Evolutionary conservation across 495 filamentous ascomycete species (phyloP), one percentile per base, ranked within the genome.

Genomic region (Tuber microsphaerosporum): DNA sequence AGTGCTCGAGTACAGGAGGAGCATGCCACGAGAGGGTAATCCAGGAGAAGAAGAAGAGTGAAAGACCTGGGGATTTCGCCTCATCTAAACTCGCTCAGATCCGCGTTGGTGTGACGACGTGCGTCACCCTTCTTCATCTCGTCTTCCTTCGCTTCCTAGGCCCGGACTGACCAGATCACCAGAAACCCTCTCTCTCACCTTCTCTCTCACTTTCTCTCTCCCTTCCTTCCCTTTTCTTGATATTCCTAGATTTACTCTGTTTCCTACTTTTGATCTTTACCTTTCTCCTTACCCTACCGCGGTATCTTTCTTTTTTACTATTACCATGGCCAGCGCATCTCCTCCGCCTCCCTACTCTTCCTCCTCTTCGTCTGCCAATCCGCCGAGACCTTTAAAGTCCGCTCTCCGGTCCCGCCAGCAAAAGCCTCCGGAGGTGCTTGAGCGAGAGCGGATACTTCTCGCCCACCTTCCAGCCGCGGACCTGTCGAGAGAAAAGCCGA

Each of bases 371-470:
- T 74, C 77, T 26, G 56, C 69, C 56, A 70, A 71, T 69, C 79
- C 69, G 69, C 75, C 19, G 81, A 83, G 79, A 65, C 77, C 68
- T 72, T 77, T 26, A 51, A 73, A 75, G 69, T 61, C 76, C 75
- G 74, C 70, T 26, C 77, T 82, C 8, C 75, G 81, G n/a, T 75
- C 83, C 71, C 83, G 37, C n/a, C 7, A 42, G 8, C 72, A 75
- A 51, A 81, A 78, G 45, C 37, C 74, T 1, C 3, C 73, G 17
- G 79, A 81, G n/a, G 70, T 46, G 41, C 26, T 81, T 31, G 80
- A 81, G 46, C 79, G 81, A 17, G 81, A 83, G 61, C 78, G 79
- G 26, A 16, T 82, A 14, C 31, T 82, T 46, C 56, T 77, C 31
- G 44, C 81, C 8, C 81, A 73, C 20, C 79, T 83, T 19, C 81